A percentile compares a stretch with the other conserved stretches of the same genome.
phyloP scores from a whole-genome alignment of 805 yeast species.

The Helenozyma baotianmanensis region DNA sequence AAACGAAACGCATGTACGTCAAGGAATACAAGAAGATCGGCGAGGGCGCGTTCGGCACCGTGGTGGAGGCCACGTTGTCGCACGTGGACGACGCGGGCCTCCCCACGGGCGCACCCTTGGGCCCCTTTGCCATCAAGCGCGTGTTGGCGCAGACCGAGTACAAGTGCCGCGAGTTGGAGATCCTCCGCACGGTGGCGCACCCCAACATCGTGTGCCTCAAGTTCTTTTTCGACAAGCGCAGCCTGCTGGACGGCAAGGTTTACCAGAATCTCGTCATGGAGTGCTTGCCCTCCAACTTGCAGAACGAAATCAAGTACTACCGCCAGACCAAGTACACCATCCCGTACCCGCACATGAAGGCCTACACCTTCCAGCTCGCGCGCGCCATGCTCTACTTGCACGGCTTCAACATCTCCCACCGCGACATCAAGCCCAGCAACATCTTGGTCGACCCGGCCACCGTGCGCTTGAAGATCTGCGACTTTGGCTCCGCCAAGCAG shows the following conservation, averaged over 20 bases:
- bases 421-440: constrained; percentile 83
- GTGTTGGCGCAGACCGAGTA: constrained; percentile 87
- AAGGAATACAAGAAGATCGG: constrained; percentile 73
- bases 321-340: constrained; percentile 56
- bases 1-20: constrained; percentile 57
- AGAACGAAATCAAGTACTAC: constrained; percentile 67
- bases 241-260: constrained; percentile 57
- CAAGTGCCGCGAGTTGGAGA: constrained; percentile 75
- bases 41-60: constrained; percentile 85
- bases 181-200: constrained; percentile 68
- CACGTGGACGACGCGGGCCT: constrained; percentile 23
- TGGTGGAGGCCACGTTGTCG: constrained; percentile 62
- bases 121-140: constrained; percentile 80
- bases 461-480: constrained; percentile 70
- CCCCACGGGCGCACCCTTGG: constrained; percentile 46
- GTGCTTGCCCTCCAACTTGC: constrained; percentile 77
- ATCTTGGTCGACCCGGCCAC: constrained; percentile 69
- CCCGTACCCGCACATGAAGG: constrained; percentile 70
- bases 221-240: constrained; percentile 66
- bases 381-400: constrained; percentile 81
- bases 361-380: constrained; percentile 74
- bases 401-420: constrained; percentile 74
- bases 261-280: constrained; percentile 86
- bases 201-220: constrained; percentile 72
- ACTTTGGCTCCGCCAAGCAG: constrained; percentile 81